A percentile compares a stretch with the other conserved stretches of the same genome.
Conservation (phyloP, 2,329 filamentous ascomycete genomes). For the Immersiporthe knoxdaviesiana region DNA sequence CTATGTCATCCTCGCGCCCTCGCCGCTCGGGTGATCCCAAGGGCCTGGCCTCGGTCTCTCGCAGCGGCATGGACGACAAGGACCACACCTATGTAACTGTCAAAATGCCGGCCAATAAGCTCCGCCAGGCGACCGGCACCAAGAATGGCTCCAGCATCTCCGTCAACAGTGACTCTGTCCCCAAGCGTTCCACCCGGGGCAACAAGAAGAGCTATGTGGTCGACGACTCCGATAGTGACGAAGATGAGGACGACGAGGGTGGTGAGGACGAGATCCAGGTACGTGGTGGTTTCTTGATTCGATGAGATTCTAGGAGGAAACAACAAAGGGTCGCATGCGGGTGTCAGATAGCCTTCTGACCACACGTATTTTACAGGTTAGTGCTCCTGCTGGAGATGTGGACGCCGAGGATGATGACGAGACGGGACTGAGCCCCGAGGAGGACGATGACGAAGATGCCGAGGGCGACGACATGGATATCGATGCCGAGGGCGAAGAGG, state of each 20-base stretch:
- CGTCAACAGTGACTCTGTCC: conserved; percentile 47
- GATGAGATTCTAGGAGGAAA: background rate
- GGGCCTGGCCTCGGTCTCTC: conserved; percentile 45
- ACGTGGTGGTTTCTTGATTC: background rate
- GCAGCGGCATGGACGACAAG: conserved; percentile 47
- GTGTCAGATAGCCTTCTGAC: conserved; percentile 32
- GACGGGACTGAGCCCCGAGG: conserved; percentile 45
- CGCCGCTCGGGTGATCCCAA: conserved; percentile 54
- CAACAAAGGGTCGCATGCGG: too few relatives aligned
- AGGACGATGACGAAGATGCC: conserved; percentile 46
- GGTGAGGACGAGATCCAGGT: conserved; percentile 35
- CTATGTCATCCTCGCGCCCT: conserved; percentile 52
- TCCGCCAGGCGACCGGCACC: conserved; percentile 53
- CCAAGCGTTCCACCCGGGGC: conserved; percentile 55
- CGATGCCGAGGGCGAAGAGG: conserved; percentile 50
- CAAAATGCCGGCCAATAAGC: conserved; percentile 55
- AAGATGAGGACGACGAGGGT: conserved; percentile 33
- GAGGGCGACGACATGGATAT: conserved; percentile 44
- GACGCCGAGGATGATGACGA: conserved; percentile 31
- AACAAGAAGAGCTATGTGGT: conserved; percentile 64
- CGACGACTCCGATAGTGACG: conserved; percentile 47
- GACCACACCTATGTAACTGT: conserved; percentile 56
- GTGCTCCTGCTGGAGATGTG: conserved; percentile 26
- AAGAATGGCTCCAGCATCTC: conserved; percentile 39
- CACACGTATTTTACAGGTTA: conserved; percentile 35